Evolutionary conservation across 768 basidiomycete genomes (phyloP), one percentile per base, ranked within the genome.

Genomic region (Dacryopinax spathularia): DNA sequence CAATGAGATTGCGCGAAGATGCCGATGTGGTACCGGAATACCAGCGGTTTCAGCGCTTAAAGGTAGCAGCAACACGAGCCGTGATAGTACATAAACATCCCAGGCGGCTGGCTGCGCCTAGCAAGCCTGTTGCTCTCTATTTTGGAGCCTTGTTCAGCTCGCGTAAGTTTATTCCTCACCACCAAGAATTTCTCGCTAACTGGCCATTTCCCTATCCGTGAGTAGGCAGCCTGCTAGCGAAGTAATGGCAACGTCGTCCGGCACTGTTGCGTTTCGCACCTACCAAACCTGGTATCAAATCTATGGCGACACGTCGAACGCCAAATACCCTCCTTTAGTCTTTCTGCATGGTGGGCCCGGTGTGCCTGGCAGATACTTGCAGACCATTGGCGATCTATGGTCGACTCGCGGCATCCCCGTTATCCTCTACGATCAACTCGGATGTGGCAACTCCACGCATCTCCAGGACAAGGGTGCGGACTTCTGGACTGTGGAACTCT

Each of bases 341-440:
- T 70, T 71, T 0, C 70, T 82, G 0, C 81, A 82, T 63, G 82
- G 81, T 4, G 81, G 81, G 1, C 80, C 80, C 13, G 82, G 83
- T 1, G 66, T 73, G 2, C 68, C 74, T n/a, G 77, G 78, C 63
- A 69, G 75, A 39, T 79, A 79, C 68, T 69, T 81, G 18, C 71
- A 75, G 35, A 65, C 73, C 35, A 66, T 79, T 65, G 69, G 74
- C 36, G 77, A 78, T 44, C 73, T 82, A 48, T 73, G 75, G 27
- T 63, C 65, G 4, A 66, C 70, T 10, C 68, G 73, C 62, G 56
- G 66, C 33, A 80, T 79, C 48, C 77, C 79, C 0, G 73, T 84
- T 67, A 67, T 85, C 37, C 67, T 82, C 48, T 84, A 84, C 71
- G 81, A 82, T 68, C 83, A 84, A 68, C 64, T 84, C 44, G 83